Base-by-base conservation (phyloP, 2,329 filamentous ascomycete species). In the Talaromyces sp. region DNA sequence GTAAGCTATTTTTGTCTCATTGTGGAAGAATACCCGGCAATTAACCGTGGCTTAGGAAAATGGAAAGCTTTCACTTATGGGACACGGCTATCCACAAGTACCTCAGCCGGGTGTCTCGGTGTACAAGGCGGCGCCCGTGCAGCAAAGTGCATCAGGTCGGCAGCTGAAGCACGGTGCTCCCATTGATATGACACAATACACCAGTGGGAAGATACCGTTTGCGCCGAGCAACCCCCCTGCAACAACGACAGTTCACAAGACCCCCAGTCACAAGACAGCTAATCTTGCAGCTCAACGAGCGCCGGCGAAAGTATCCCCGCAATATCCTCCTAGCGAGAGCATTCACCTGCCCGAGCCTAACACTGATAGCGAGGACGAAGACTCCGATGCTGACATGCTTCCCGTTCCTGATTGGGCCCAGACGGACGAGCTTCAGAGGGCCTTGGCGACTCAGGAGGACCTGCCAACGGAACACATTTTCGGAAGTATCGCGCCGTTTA, bases 301-400 rank as follows among this genome's bases (percentile, higher is more conserved):
- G 16, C 68, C 69, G 3, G 68, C 84, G 18, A 84, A 86, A 66
- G 89, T 90, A 33, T 96, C 92, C 1, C 92, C 92, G 1, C 87
- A 91, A 58, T 96, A 96, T 77, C 90, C 89, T 64, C 94, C 92
- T 68, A 92, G 93, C 64, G 95, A 99, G 63, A 86, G 85, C 57
- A 97, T 99, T 69, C 89, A 95, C 67, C 85, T 99, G 3, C 94
- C 95, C 0, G 95, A 99, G 68, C 98, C 99, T 68, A 87, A 92
- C 65, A 98, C 95, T 1, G 96, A 99, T 72, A 92, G 92, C 33
- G 93, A 96, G 69, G 91, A 96, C 63, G 90, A 94, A 56, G 90
- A 94, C 64, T 85, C 83, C 5, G 85, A 89, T 47, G 76, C 78
- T 2, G 81, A 84, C 51, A 81, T 81, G 55, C 87, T 91, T 70